These are phyloP conservation scores for Cyclocybe aegerita DNA, from an alignment of 768 basidiomycete genomes.

Conservation along the genomic window DNA sequence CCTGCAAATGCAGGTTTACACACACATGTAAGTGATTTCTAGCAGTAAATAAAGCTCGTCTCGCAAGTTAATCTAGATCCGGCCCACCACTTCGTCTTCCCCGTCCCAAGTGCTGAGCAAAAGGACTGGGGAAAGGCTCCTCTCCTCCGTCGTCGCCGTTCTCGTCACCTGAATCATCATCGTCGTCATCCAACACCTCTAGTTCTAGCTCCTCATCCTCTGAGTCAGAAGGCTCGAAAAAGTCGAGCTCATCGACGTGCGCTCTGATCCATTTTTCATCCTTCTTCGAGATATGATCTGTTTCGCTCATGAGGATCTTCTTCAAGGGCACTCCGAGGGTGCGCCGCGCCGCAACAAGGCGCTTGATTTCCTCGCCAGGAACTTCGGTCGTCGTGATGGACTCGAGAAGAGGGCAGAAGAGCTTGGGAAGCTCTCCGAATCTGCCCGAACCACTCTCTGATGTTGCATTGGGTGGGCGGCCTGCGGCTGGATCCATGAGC, in stretches of 20 bases:
- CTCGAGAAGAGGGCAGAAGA: conserved; percentile 52
- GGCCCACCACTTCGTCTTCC: conserved; percentile 2
- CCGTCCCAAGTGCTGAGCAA: conserved; percentile 16
- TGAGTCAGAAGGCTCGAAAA: conserved; percentile 58
- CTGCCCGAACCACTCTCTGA: conserved; percentile 13
- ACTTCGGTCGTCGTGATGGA: conserved; percentile 47
- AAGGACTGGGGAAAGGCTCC: conserved; percentile 14
- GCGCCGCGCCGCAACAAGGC: conserved; percentile 43
- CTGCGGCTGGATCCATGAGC: conserved; percentile 17
- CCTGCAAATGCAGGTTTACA: too few relatives aligned
- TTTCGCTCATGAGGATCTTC: conserved; percentile 44
- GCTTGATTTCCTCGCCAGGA: conserved; percentile 37
- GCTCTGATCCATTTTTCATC: conserved; percentile 52
- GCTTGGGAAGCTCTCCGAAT: conserved; percentile 11
- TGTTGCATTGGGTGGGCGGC: not conserved
- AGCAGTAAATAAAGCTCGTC: not conserved
- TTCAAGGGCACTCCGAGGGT: conserved; percentile 45
- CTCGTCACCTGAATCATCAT: conserved; percentile 7
- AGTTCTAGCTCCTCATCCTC: conserved; percentile 33
- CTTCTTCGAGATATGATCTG: conserved; percentile 36
- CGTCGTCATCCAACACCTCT: conserved; percentile 15
- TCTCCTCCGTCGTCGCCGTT: conserved; percentile 9
- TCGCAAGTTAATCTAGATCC: conserved; percentile 4
- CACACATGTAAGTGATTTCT: too few relatives aligned
- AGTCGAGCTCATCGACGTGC: conserved; percentile 51